These are phyloP conservation scores for Diplogelasinospora grovesii DNA, from an alignment of 495 filamentous ascomycete genomes.

Conservation along the genomic window DNA sequence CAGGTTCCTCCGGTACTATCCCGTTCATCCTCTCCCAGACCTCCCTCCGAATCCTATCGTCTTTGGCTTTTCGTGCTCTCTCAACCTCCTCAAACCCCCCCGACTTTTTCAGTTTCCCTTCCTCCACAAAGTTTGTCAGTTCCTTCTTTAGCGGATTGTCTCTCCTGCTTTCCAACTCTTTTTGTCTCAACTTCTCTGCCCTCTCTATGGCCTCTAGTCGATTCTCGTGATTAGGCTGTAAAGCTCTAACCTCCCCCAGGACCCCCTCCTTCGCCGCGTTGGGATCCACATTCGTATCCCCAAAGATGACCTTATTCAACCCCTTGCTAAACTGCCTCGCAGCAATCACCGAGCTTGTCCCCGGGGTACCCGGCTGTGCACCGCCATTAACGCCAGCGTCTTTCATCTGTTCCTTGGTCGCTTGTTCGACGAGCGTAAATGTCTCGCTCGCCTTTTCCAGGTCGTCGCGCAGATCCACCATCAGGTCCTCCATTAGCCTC, in stretches of 20 bases:
- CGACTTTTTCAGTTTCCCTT: conserved; percentile 89
- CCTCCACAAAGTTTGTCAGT: conserved; percentile 78
- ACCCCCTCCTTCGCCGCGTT: conserved; percentile 81
- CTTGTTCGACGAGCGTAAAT: conserved; percentile 90
- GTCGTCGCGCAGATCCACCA: conserved; percentile 87
- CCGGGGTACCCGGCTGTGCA: conserved; percentile 20
- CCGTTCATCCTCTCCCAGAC: conserved; percentile 69
- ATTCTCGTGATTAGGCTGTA: conserved; percentile 92
- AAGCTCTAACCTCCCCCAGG: conserved; percentile 83
- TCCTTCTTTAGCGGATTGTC: conserved; percentile 85
- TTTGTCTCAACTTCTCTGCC: conserved; percentile 80
- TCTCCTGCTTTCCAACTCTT: conserved; percentile 71
- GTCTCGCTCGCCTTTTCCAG: conserved; percentile 89
- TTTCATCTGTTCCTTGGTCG: conserved; percentile 90
- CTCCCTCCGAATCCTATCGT: conserved; percentile 79
- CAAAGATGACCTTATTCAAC: conserved; percentile 46
- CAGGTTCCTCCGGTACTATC: conserved; percentile 25
- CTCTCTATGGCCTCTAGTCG: conserved; percentile 92
- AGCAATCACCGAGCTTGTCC: no score
- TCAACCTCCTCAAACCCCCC: conserved; percentile 94
- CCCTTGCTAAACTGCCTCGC: conserved; percentile 50
- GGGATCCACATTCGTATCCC: conserved; percentile 64
- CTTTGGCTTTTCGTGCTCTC: conserved; percentile 72
- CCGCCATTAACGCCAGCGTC: conserved; percentile 47
- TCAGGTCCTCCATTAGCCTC: conserved; percentile 89